Conservation (phyloP, 768 basidiomycete genomes). For the Hericium erinaceus region DNA sequence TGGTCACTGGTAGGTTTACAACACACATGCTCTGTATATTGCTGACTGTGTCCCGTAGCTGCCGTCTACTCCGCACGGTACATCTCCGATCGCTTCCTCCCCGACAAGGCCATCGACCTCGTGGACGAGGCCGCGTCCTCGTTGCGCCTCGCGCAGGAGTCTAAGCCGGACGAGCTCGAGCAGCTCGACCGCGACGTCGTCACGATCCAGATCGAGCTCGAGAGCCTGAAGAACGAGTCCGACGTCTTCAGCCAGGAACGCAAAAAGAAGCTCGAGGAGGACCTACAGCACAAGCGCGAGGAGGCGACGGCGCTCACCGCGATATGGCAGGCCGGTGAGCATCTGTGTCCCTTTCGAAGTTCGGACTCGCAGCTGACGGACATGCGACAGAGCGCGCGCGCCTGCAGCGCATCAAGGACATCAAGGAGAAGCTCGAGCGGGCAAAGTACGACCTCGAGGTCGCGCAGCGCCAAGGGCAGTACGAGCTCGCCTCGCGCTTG, state of each 20-base stretch:
- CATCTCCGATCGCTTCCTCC: slow-evolving; percentile 79
- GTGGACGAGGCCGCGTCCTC: slow-evolving; percentile 90
- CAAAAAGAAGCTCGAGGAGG: slow-evolving; percentile 52
- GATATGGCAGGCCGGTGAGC: slow-evolving; percentile 67
- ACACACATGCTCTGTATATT: background rate
- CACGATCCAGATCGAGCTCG: slow-evolving; percentile 83
- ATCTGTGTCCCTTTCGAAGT: background rate
- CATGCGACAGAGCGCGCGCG: slow-evolving; percentile 49
- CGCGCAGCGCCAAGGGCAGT: slow-evolving; percentile 83
- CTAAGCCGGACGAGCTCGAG: slow-evolving; percentile 81
- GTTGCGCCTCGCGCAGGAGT: slow-evolving; percentile 80
- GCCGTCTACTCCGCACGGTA: slow-evolving; percentile 81
- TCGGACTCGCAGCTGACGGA: background rate
- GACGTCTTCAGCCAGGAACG: slow-evolving; percentile 80
- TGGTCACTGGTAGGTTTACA: slow-evolving; percentile 63
- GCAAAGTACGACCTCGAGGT: slow-evolving; percentile 83
- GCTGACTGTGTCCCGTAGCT: slow-evolving; percentile 31
- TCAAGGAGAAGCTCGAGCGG: slow-evolving; percentile 47
- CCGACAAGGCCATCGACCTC: slow-evolving; percentile 88
- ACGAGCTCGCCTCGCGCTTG: slow-evolving; percentile 73
- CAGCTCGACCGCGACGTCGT: slow-evolving; percentile 74
- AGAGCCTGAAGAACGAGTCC: slow-evolving; percentile 80
- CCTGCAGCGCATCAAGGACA: slow-evolving; percentile 59
- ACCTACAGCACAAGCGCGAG: slow-evolving; percentile 49
- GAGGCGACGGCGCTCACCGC: slow-evolving; percentile 52